Conservation (phyloP, 2,329 filamentous ascomycete species). For the Xylaria sp. region DNA sequence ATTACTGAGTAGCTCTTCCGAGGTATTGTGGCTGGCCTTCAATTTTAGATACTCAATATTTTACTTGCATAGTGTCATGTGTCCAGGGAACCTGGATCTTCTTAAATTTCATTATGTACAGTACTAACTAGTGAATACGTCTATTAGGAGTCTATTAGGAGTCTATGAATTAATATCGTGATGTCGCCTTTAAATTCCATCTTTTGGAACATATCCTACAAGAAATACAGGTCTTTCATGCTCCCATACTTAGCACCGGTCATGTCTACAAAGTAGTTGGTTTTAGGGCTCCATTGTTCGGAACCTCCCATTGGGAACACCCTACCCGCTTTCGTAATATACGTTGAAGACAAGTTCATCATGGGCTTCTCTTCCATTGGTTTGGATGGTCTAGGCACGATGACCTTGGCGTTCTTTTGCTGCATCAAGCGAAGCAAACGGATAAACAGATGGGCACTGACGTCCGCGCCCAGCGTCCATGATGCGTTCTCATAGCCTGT, state of each 20-base stretch:
- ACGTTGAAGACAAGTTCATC: slow-evolving; percentile 45
- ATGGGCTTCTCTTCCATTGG: slow-evolving; percentile 24
- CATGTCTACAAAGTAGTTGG: slow-evolving; percentile 35
- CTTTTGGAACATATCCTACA: neutral
- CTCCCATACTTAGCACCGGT: slow-evolving; percentile 32
- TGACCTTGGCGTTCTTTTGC: slow-evolving; percentile 24
- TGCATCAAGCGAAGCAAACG: slow-evolving; percentile 58
- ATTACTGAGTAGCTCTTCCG: neutral
- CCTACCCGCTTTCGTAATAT: slow-evolving; percentile 48
- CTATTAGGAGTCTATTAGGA: neutral
- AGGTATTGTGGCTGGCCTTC: neutral
- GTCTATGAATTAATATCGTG: neutral
- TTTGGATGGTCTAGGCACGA: slow-evolving; percentile 21
- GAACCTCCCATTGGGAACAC: slow-evolving; percentile 46
- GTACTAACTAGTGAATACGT: neutral
- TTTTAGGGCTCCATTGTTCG: slow-evolving; percentile 34
- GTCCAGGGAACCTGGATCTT: no score
- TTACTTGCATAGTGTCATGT: neutral
- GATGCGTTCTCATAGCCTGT: slow-evolving; percentile 70
- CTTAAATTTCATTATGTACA: no score
- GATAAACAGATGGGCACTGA: slow-evolving; percentile 53
- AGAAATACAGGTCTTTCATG: slow-evolving; percentile 31
- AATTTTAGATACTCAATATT: neutral
- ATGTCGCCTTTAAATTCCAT: neutral
- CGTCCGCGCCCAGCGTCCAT: slow-evolving; percentile 71